Evolutionary conservation across 1,139 yeast genomes (phyloP).

Genomic region (Ogataea hybrid): DNA sequence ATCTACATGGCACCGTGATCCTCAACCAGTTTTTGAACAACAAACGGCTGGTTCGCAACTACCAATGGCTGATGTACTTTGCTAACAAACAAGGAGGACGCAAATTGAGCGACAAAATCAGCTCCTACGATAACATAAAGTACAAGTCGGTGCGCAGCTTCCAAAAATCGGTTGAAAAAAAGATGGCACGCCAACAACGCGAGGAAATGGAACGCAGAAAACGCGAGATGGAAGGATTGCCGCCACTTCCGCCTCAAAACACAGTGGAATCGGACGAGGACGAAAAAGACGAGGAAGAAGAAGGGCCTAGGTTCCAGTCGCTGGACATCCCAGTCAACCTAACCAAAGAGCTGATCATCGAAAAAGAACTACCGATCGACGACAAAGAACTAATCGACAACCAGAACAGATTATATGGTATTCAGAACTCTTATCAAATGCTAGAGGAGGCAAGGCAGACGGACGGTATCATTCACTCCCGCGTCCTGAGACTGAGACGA

Average conservation of each 20-base stretch:
- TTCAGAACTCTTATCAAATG: slow-evolving; percentile 24
- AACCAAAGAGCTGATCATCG: slow-evolving; percentile 27
- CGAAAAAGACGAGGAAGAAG: slow-evolving; percentile 14
- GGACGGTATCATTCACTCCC: slow-evolving; percentile 28
- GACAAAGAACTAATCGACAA: slow-evolving; percentile 23
- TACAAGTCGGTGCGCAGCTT: slow-evolving; percentile 20
- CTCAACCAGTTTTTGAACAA: slow-evolving; percentile 33
- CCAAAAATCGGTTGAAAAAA: slow-evolving; percentile 17
- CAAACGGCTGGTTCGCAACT: slow-evolving; percentile 31
- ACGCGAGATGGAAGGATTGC: slow-evolving; percentile 11
- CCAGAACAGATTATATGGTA: slow-evolving; percentile 25
- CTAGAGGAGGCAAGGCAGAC: slow-evolving; percentile 24
- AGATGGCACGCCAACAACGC: slow-evolving; percentile 15
- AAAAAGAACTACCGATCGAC: slow-evolving; percentile 26
- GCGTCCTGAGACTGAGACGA: slow-evolving; percentile 34
- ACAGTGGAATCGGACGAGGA: slow-evolving; percentile 1
- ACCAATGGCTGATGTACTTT: slow-evolving; percentile 33
- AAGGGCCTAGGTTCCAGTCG: slow-evolving; percentile 17
- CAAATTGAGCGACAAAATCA: slow-evolving; percentile 15
- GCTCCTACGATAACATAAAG: slow-evolving; percentile 12
- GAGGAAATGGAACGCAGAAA: slow-evolving; percentile 16
- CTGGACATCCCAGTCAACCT: slow-evolving; percentile 19
- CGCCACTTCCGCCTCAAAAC: background rate
- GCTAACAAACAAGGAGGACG: slow-evolving; percentile 27
- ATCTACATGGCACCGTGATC: slow-evolving; percentile 33